Evolutionary conservation across 176 grass and related monocot genomes (phyloP).

Genomic region (Melocanna baccifera): DNA sequence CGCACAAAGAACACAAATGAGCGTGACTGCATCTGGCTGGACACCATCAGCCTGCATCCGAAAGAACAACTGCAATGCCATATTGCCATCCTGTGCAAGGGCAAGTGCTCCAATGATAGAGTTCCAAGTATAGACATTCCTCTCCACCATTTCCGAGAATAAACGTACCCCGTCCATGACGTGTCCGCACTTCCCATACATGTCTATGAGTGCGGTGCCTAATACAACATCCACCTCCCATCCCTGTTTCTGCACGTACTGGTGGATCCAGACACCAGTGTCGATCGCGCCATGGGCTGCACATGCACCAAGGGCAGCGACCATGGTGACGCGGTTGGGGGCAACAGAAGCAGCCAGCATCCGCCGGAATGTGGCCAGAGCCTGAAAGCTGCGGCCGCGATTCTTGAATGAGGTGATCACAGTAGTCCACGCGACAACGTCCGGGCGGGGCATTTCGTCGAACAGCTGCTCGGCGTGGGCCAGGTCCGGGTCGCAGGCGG

Average conservation of each 20-base stretch:
- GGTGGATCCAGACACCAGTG: conserved; percentile 60
- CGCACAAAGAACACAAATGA: conserved; percentile 56
- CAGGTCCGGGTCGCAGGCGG: conserved; percentile 5
- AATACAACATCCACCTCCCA: conserved; percentile 67
- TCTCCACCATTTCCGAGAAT: conserved; percentile 53
- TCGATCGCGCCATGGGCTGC: conserved; percentile 32
- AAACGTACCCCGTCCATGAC: conserved; percentile 21
- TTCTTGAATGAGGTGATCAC: conserved; percentile 46
- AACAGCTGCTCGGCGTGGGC: conserved; percentile 45
- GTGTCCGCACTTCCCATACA: conserved; percentile 69
- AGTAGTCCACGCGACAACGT: conserved; percentile 52
- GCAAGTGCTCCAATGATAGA: conserved; percentile 53
- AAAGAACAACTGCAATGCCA: conserved; percentile 54
- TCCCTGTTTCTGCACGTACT: conserved; percentile 35
- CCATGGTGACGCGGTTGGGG: conserved; percentile 76
- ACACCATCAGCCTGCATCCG: conserved; percentile 52
- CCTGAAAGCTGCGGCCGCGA: conserved; percentile 28
- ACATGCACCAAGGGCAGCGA: conserved; percentile 44
- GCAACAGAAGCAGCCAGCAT: conserved; percentile 40
- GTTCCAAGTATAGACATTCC: conserved; percentile 71
- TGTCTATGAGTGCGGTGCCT: conserved; percentile 56
- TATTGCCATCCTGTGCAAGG: conserved; percentile 43
- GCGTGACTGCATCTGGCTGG: conserved; percentile 54
- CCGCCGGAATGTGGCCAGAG: conserved; percentile 36
- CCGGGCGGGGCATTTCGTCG: conserved; percentile 47